Evolutionary conservation across 192 early-diverging fungal genomes (phyloP).

Genomic region (Phycomyces nitens): DNA sequence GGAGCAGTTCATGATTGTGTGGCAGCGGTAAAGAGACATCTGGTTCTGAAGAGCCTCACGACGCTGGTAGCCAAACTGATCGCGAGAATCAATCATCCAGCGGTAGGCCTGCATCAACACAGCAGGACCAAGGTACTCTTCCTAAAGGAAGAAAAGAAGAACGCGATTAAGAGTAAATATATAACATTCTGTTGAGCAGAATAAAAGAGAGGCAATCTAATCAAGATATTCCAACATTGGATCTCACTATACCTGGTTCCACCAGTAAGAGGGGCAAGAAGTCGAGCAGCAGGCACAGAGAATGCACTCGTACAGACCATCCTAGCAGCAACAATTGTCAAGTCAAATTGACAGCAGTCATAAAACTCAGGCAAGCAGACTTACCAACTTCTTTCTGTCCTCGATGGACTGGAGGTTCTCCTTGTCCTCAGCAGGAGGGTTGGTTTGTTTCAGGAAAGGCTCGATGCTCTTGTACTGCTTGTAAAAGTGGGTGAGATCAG

Average conservation of each 20-base stretch:
- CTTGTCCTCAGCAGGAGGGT: constrained; percentile 52
- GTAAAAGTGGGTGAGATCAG: constrained; percentile 96
- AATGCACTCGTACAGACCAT: constrained; percentile 97
- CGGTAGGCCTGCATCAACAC: constrained; percentile 97
- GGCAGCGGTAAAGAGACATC: constrained; percentile 98
- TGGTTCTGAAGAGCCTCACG: constrained; percentile 86
- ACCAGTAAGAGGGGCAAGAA: constrained; percentile 95
- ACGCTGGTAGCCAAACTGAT: constrained; percentile 85
- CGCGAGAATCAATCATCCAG: constrained; percentile 97
- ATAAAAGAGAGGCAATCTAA: neutral
- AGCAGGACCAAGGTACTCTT: constrained; percentile 92
- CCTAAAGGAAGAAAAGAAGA: constrained; percentile 13
- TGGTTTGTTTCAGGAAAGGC: constrained; percentile 93
- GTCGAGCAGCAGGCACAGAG: constrained; percentile 97
- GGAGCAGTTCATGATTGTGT: constrained; percentile 99
- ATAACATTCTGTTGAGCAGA: neutral
- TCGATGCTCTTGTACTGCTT: constrained; percentile 97
- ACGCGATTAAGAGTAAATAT: too few species aligned
- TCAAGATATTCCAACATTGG: too few species aligned
- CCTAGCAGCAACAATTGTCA: constrained; percentile 29
- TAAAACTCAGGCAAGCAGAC: constrained; percentile 13
- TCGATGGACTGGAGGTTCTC: constrained; percentile 94
- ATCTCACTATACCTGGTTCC: constrained; percentile 62
- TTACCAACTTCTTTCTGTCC: constrained; percentile 81
- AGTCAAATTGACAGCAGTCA: constrained; percentile 19